Percentiles rank a stretch among this genome's conserved stretches.
phyloP scores from a whole-genome alignment of 192 early-diverging fungal species.

The Linnemannia exigua region DNA sequence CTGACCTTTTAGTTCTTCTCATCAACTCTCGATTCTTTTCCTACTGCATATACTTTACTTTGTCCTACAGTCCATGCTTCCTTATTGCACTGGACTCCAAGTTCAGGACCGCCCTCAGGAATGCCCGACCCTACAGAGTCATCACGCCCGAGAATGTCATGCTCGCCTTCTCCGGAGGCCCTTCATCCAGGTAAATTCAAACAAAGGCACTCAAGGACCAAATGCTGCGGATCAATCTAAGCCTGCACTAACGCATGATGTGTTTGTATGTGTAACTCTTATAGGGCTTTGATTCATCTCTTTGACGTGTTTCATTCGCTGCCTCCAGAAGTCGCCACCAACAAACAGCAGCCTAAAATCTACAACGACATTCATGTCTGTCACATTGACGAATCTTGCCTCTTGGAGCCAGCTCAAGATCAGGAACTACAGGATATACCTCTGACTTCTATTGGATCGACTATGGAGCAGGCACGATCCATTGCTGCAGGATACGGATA shows the following conservation, averaged over 20 bases:
- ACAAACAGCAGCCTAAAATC: slow-evolving; percentile 63
- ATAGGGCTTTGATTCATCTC: slow-evolving; percentile 76
- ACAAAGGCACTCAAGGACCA: neutral
- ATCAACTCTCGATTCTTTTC: neutral
- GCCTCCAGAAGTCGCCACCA: slow-evolving; percentile 67
- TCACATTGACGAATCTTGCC: slow-evolving; percentile 84
- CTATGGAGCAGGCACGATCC: slow-evolving; percentile 53
- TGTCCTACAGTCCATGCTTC: slow-evolving; percentile 73
- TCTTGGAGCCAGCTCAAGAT: slow-evolving; percentile 37
- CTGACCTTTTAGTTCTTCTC: neutral
- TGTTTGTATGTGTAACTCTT: neutral
- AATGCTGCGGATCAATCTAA: neutral
- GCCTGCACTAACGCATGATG: neutral
- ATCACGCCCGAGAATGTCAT: slow-evolving; percentile 69
- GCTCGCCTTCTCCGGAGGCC: slow-evolving; percentile 90
- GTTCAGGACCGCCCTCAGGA: slow-evolving; percentile 75
- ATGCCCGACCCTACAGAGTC: slow-evolving; percentile 58
- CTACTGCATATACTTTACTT: neutral
- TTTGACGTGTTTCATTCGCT: slow-evolving; percentile 70
- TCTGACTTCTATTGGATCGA: slow-evolving; percentile 19
- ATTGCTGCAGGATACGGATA: slow-evolving; percentile 60
- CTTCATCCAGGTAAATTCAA: slow-evolving; percentile 78
- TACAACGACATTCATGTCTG: slow-evolving; percentile 78
- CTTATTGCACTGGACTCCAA: slow-evolving; percentile 75
- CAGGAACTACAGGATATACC: neutral